phyloP scores from a whole-genome alignment of 2,329 filamentous ascomycete genomes.

The Cercospora sesami region DNA sequence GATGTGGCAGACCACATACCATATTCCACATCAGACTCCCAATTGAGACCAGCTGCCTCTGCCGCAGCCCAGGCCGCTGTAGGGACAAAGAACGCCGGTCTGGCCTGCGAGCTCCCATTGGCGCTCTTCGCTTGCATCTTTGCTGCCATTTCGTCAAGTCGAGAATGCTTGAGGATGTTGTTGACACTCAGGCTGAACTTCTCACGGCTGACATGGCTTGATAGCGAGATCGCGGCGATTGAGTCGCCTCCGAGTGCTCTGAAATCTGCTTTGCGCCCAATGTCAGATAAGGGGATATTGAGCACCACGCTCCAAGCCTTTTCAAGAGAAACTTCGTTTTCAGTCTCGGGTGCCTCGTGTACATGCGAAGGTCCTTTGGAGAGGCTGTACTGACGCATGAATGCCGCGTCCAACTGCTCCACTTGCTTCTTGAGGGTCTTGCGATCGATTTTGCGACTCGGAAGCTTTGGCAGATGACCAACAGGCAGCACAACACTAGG shows the following conservation, averaged over 20 bases:
- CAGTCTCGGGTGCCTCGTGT: neutral
- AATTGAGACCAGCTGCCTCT: neutral
- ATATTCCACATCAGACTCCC: neutral
- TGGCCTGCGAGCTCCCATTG: neutral
- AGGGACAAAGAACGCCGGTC: neutral
- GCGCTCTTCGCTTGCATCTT: neutral
- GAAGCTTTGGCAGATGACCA: neutral
- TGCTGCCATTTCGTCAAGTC: neutral
- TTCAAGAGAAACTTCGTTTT: neutral
- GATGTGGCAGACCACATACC: neutral
- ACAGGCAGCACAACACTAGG: neutral
- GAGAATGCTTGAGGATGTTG: neutral
- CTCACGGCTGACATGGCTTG: conserved; percentile 29
- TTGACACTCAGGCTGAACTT: neutral
- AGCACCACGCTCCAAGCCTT: neutral
- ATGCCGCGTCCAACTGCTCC: neutral
- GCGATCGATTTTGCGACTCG: neutral
- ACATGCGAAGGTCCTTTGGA: neutral
- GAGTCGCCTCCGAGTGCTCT: conserved; percentile 50
- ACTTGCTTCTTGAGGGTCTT: neutral
- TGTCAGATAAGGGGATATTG: neutral
- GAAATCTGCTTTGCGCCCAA: conserved; percentile 41
- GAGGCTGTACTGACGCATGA: neutral
- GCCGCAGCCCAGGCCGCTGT: neutral
- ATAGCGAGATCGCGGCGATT: conserved; percentile 47